phyloP scores from a whole-genome alignment of 2,329 filamentous ascomycete species.

The Westerdykella ornata region DNA sequence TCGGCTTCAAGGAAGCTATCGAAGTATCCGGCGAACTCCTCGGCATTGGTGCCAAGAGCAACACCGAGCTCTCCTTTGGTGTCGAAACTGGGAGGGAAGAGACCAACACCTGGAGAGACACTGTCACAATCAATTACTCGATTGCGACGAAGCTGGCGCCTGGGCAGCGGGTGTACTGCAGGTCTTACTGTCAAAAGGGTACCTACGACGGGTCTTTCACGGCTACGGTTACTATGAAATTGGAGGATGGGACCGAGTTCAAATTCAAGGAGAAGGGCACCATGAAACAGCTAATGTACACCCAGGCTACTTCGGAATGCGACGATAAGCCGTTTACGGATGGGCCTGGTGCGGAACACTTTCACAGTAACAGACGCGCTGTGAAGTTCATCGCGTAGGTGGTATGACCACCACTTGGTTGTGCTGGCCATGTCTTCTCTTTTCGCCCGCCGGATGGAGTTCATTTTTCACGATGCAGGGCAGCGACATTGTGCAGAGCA shows the following conservation, averaged over 20 bases:
- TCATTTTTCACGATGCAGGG: background rate
- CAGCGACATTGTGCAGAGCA: no score
- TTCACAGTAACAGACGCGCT: conserved; percentile 3
- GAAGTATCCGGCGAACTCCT: conserved; percentile 14
- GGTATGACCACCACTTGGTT: no score
- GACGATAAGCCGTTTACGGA: conserved; percentile 6
- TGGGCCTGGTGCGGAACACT: no score
- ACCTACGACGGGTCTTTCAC: conserved; percentile 10
- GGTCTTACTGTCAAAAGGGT: conserved; percentile 10
- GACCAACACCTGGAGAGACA: background rate
- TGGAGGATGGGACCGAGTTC: conserved; percentile 12
- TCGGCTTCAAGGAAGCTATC: conserved; percentile 8
- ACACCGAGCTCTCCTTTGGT: conserved; percentile 7
- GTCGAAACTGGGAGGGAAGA: background rate
- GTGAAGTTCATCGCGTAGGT: conserved; percentile 4
- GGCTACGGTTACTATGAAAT: conserved; percentile 9
- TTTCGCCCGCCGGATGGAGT: no score
- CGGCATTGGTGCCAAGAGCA: conserved; percentile 10
- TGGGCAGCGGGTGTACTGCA: conserved; percentile 12
- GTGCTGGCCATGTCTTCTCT: no score
- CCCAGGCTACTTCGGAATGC: conserved; percentile 10
- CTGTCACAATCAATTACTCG: conserved; percentile 8
- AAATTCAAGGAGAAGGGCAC: conserved; percentile 7
- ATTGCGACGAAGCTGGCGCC: conserved; percentile 9
- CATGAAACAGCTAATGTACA: conserved; percentile 14